Base-by-base conservation (phyloP, 2,329 filamentous ascomycete genomes). In the Amphichorda felina region DNA sequence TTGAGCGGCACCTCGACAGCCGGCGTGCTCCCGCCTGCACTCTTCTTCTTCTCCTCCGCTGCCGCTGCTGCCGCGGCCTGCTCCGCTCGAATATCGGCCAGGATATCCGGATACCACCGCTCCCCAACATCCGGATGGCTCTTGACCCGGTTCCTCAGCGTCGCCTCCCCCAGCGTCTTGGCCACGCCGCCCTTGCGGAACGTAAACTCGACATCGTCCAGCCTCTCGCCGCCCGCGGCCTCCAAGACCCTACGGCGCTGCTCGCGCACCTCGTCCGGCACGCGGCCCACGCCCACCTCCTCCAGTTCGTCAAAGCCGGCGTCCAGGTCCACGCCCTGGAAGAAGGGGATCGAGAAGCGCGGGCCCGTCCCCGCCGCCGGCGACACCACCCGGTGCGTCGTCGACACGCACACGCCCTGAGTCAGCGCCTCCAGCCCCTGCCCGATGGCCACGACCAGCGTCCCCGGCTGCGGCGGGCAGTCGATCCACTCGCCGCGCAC, bases 381-480 rank as follows among this genome's bases (percentile, higher is more conserved):
- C 21, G 75, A 82, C n/a, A 91, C 64, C 25, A 93, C 86, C 8
- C 85, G 71, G 56, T 93, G 86, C 28, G 85, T 91, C 3, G 86
- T 93, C 42, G 75, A 73, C 43, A 80, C 76, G 54, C 85, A 91
- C 3, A 91, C 85, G 22, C 86, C 86, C 41, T 75, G 75, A 15
- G 86, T 93, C 44, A 94, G 60, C 4, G 86, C 86, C 62, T 94
- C 86, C 48, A 94, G 70, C 0, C 83, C 86, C 57, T 93, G 86
- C 0, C 86, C 86, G 46, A 94, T 87, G 8, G 84, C 85, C 1
- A 94, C 85, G 2, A 94, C 86, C 4, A 93, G 69, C 33, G 86
- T 91, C 2, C 80, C 81, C 15, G 68, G 61, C 22, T 86, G 66
- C 0, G 86, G 86, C 44, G 80, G 76, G 50, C 79, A 86, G 57